Evolutionary conservation across 1,139 yeast genomes (phyloP), one percentile per base, ranked within the genome.

Genomic region (Lodderomyces oxycetoniae): DNA sequence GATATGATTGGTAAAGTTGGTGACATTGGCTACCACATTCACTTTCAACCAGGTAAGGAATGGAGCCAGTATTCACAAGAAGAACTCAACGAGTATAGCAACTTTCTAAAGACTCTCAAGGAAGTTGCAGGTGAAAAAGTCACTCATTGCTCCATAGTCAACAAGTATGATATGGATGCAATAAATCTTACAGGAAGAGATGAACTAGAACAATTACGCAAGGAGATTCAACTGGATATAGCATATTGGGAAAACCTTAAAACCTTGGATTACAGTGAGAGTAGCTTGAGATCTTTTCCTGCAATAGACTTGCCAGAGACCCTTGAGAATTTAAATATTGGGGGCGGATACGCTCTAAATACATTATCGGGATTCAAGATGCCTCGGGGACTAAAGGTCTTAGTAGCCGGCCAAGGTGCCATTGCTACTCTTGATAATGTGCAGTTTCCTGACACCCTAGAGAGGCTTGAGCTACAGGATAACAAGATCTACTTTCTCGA

Each of bases 401-500:
- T 68, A 20, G 48, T 56, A 27, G 71, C 67, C 5, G 54, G 59
- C 12, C 59, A 57, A 35, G 65, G 69, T 16, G 53, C 62, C 2
- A 53, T 68, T 12, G 53, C 59, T 28, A 55, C 59, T 14, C 58
- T 67, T 14, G 71, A 67, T 39, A 58, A 61, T 39, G 52, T 67
- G 10, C 42, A 39, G 13, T 64, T 67, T 33, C 71, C 74, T 2
- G 20, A 45, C 2, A 48, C 55, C 3, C 51, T 68, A 25, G 59
- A 63, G 37, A 45, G 55, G 16, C 49, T 68, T 21, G 59, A 62
- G 25, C 47, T 68, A 32, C 52, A 50, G 17, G 68, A 63, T 30
- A 68, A 68, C 43, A 63, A 60, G 39, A 54, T 68, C 10, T 67
- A 66, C 40, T 67, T 66, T 40, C 47, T 68, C 34, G 61, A 62